Evolutionary conservation across 306 rosid genomes (phyloP).

Genomic region (Pterocarpus santalinus): DNA sequence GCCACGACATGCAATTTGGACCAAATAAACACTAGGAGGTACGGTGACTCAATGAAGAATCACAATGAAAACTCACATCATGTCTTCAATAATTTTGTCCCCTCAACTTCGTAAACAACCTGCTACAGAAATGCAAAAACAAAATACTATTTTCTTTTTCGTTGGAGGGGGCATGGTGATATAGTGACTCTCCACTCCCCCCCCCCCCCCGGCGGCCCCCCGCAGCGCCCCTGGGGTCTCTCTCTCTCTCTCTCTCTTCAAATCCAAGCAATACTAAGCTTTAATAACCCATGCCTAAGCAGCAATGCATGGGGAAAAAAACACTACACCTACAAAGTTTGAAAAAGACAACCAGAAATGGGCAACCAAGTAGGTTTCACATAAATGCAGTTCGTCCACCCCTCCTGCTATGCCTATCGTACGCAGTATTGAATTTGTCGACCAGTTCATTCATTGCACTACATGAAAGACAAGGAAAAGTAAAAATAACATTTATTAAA

Average conservation of each 20-base stretch:
- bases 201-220: no score
- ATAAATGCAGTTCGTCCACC: slow-evolving; percentile 92
- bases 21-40: slow-evolving; percentile 7
- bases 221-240: neutral
- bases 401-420: slow-evolving; percentile 92
- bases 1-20: slow-evolving; percentile 19
- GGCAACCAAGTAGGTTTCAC: slow-evolving; percentile 54
- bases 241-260: neutral
- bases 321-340: slow-evolving; percentile 32
- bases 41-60: slow-evolving; percentile 26
- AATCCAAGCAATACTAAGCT: slow-evolving; percentile 38
- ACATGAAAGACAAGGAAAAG: slow-evolving; percentile 34
- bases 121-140: slow-evolving; percentile 27
- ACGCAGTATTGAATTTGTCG: slow-evolving; percentile 88
- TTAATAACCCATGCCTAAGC: slow-evolving; percentile 43
- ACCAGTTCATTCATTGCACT: slow-evolving; percentile 73
- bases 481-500: slow-evolving; percentile 9
- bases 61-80: slow-evolving; percentile 34
- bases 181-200: no score
- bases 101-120: slow-evolving; percentile 27
- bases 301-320: slow-evolving; percentile 3
- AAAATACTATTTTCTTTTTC: neutral
- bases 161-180: neutral
- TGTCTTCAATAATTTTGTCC: slow-evolving; percentile 21
- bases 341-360: slow-evolving; percentile 35